Conservation (phyloP, 305 asterid genomes). For the Fraxinus greggii region DNA sequence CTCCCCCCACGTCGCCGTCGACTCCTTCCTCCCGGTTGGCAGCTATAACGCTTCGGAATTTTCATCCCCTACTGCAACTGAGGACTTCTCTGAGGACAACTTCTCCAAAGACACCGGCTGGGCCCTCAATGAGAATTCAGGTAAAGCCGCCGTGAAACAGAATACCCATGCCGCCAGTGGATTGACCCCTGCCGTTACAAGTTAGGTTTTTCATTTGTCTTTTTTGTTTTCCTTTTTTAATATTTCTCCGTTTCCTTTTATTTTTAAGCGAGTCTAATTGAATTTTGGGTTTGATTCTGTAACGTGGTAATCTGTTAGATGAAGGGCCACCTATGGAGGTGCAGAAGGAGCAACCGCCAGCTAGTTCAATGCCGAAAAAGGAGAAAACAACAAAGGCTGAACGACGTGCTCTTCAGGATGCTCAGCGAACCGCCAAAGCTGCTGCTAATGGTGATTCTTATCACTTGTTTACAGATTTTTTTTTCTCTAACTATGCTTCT, state of each 20-base stretch:
- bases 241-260: background rate
- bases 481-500: background rate
- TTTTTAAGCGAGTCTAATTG: background rate
- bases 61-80: conserved; percentile 44
- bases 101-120: conserved; percentile 28
- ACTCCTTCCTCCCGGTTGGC: conserved; percentile 57
- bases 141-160: conserved; percentile 51
- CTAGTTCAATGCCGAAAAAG: conserved; percentile 52
- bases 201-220: conserved; percentile 22
- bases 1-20: conserved; percentile 43
- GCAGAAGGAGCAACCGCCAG: conserved; percentile 45
- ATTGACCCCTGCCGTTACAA: conserved; percentile 36
- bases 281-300: background rate
- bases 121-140: conserved; percentile 46
- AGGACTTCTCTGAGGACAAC: conserved; percentile 48
- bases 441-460: conserved; percentile 58
- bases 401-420: conserved; percentile 88
- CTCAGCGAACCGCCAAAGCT: conserved; percentile 90
- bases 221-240: background rate
- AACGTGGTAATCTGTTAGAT: conserved; percentile 24
- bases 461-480: background rate
- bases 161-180: conserved; percentile 31
- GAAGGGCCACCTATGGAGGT: conserved; percentile 42
- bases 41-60: conserved; percentile 76
- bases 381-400: conserved; percentile 86